Evolutionary conservation across 768 basidiomycete species (phyloP).

Genomic region (Chalciporus pseudorubinellus): DNA sequence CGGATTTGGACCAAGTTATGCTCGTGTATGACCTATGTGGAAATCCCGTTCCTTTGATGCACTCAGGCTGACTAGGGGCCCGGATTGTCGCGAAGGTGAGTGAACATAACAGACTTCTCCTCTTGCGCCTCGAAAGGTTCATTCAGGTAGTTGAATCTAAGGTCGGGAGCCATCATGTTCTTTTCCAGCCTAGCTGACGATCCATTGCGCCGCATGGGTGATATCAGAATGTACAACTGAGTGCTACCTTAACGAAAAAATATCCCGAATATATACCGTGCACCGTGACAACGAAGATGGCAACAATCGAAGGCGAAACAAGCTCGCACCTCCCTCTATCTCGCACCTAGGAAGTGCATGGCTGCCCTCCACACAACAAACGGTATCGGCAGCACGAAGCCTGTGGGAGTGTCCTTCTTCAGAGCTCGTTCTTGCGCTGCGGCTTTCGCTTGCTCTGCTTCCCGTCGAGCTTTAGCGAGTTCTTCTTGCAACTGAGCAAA

Average conservation of each 20-base stretch:
- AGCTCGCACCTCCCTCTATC: constrained; percentile 9
- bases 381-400: constrained; percentile 32
- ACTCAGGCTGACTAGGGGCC: too few species aligned
- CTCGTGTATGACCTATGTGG: too few species aligned
- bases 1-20: too few species aligned
- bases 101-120: too few species aligned
- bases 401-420: constrained; percentile 30
- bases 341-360: constrained; percentile 32
- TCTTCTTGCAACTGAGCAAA: constrained; percentile 30
- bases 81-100: too few species aligned
- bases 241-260: neutral
- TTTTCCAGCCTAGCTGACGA: neutral
- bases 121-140: too few species aligned
- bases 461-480: constrained; percentile 27
- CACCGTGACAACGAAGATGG: neutral
- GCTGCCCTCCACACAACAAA: constrained; percentile 35
- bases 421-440: constrained; percentile 23
- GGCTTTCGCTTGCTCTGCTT: constrained; percentile 22
- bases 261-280: constrained; percentile 18
- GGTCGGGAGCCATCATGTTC: neutral
- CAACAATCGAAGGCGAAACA: neutral
- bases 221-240: constrained; percentile 6
- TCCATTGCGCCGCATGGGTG: neutral
- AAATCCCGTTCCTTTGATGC: too few species aligned
- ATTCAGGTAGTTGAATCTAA: too few species aligned